Base-by-base conservation (phyloP, 2,329 filamentous ascomycete species). In the Colletotrichum cereale region DNA sequence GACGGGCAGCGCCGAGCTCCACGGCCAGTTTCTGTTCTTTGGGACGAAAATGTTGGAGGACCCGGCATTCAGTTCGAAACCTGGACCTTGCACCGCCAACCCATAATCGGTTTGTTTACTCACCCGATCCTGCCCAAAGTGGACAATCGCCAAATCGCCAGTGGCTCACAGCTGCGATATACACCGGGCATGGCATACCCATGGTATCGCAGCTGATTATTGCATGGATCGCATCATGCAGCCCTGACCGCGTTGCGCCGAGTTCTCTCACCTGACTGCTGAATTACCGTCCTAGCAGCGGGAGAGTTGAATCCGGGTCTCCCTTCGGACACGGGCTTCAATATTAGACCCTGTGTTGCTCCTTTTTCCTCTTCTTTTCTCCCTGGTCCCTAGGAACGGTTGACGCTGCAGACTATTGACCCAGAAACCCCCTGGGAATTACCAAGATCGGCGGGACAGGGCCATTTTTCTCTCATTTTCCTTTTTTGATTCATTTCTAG, bases 51-150 rank as follows among this genome's bases (percentile, higher is more conserved):
- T 44, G 50, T 52, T 57, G 64, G 64, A 67, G 50, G 50, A 55
- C 65, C 60, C 69, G 69, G 69, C 44, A 72, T 34, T 60, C 24
- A 29, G 64, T 72, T 67, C 57, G 65, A 26, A 69, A 64, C 69
- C 69, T 72, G 69, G 69, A 72, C 69, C 69, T 72, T 72, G 69
- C 69, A 72, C 60, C 69, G 56, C 58, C 58, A 63, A 64, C 53
- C 66, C 69, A 53, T 69, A 38, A 47, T 58, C 62, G 64, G 64
- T 44, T 40, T 42, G 64, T 44, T 40, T 42, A 36, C 52, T 62
- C 64, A 62, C 29, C 53, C 52, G 26, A 48, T 24, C 67, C 64
- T 52, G 56, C 53, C 53, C 48, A 14, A 44, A 58, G 31, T 40
- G 53, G 53, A 55, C 47, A 64, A 60, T 44, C 38, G 47, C 65